Conservation (phyloP, 2,329 filamentous ascomycete genomes). For the Hypoxylon rubiginosum region DNA sequence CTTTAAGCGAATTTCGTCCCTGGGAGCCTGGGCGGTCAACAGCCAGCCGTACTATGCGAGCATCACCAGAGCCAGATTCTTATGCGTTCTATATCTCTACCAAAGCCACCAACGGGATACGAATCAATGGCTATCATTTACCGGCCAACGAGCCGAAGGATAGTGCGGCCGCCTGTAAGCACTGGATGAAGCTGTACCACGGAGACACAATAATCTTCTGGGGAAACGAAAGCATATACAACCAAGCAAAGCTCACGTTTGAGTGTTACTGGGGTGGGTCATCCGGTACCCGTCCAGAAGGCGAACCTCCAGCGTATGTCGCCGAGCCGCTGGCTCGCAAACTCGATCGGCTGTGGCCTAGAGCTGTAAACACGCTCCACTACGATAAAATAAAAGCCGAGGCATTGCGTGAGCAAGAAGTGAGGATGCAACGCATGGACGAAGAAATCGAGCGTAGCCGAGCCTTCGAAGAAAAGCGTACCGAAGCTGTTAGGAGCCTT, state of each 20-base stretch:
- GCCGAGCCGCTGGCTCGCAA: slow-evolving; percentile 56
- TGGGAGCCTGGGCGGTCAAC: slow-evolving; percentile 65
- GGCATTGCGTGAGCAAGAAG: slow-evolving; percentile 60
- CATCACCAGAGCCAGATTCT: slow-evolving; percentile 60
- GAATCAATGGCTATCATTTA: slow-evolving; percentile 79
- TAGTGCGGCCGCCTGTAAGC: slow-evolving; percentile 65
- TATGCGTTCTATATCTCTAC: slow-evolving; percentile 83
- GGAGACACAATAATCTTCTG: slow-evolving; percentile 84
- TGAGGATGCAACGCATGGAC: slow-evolving; percentile 58
- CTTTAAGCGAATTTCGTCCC: slow-evolving; percentile 65
- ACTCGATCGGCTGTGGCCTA: slow-evolving; percentile 64
- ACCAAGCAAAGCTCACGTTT: slow-evolving; percentile 63
- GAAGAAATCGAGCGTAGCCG: slow-evolving; percentile 64
- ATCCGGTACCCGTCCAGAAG: slow-evolving; percentile 55
- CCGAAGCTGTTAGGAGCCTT: slow-evolving; percentile 61
- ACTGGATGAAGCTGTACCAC: slow-evolving; percentile 79
- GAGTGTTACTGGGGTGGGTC: slow-evolving; percentile 70
- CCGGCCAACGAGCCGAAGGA: slow-evolving; percentile 67
- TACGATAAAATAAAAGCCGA: slow-evolving; percentile 58
- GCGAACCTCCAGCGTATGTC: slow-evolving; percentile 56
- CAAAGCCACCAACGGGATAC: slow-evolving; percentile 81
- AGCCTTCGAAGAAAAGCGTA: slow-evolving; percentile 63
- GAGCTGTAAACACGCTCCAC: slow-evolving; percentile 61
- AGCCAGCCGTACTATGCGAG: slow-evolving; percentile 53
- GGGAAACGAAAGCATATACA: slow-evolving; percentile 59